Evolutionary conservation across 78 protist species (phyloP), one percentile per base, ranked within the genome.

Genomic region (Planoprotostelium fungivorum): DNA sequence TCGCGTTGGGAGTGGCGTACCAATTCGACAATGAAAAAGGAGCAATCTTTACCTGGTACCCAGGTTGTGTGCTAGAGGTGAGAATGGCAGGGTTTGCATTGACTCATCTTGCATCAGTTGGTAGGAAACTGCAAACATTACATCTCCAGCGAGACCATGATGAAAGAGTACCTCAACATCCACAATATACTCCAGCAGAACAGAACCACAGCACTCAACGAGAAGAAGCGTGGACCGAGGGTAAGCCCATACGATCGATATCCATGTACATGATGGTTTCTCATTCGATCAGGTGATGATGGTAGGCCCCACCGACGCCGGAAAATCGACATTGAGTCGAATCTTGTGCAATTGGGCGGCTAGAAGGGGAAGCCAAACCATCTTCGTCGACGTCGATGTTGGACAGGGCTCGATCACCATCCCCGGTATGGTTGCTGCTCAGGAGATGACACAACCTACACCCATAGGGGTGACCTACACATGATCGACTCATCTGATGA

Each of bases 281-380:
- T 1, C 0, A 28, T 5, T 34, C 34, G 86, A 87, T 0, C 63
- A 63, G 51, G 92, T 93, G 37, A 29, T 96, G 35, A 37, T 96
- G 0, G 96, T 84, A 10, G 98, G 98, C 0, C 94, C 96, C 0
- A 92, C 89, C 0, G 98, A 94, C 87, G 84, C 84, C 25, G 98
- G 98, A 34, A 96, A 96, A 93, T 89, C 95, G 35, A 37, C 97
- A 28, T 35, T 96, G 16, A 37, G 90, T 29, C 39, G 87, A 84
- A 92, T 95, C 0, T 73, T 96, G 1, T 38, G 90, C 5, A 94
- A 89, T 38, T 96, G 90, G 35, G 91, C 95, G 0, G 91, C 91
- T 10, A 39, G 98, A 29, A 1, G n/a, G 28, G 92, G 94, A 1
- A 38, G 38, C 87, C 28, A 29, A 31, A 89, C 96, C 28, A 0